A percentile compares a stretch with the other conserved stretches of the same genome.
Conservation (phyloP, 345 rosid species). For the Eucalyptus regnans region DNA sequence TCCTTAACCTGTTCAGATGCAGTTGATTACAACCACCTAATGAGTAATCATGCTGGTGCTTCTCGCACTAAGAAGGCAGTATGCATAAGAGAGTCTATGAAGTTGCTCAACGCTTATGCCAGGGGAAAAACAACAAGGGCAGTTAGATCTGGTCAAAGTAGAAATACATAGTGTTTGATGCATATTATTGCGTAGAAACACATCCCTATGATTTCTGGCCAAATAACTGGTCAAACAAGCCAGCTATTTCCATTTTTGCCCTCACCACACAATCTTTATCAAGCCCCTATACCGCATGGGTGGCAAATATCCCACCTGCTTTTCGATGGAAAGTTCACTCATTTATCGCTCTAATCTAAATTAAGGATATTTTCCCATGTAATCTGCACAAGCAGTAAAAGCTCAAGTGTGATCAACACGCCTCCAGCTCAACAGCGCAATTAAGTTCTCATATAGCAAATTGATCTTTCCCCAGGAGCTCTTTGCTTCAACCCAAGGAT, state of each 20-base stretch:
- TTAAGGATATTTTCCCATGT: not conserved
- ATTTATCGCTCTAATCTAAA: not conserved
- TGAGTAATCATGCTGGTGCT: not conserved
- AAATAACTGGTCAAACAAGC: not conserved
- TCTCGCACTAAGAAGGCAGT: not conserved
- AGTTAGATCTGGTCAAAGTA: not conserved
- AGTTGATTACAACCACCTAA: not conserved
- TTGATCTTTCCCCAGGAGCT: not conserved
- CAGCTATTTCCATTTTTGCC: not conserved
- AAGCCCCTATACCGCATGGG: not conserved
- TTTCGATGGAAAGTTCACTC: not conserved
- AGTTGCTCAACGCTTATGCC: not conserved
- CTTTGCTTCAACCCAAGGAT: not conserved
- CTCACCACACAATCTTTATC: not conserved
- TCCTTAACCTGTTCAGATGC: slow-evolving; percentile 61
- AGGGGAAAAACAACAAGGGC: not conserved
- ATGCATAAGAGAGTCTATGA: not conserved
- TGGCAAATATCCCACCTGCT: not conserved
- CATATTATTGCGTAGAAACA: not conserved
- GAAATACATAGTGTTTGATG: not conserved
- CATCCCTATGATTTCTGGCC: not conserved
- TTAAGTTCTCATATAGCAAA: not conserved
- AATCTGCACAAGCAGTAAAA: not conserved
- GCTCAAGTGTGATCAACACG: not conserved
- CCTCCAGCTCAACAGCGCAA: not conserved